Evolutionary conservation across 768 basidiomycete genomes (phyloP).

Genomic region (Coprinopsis strossmayeri): DNA sequence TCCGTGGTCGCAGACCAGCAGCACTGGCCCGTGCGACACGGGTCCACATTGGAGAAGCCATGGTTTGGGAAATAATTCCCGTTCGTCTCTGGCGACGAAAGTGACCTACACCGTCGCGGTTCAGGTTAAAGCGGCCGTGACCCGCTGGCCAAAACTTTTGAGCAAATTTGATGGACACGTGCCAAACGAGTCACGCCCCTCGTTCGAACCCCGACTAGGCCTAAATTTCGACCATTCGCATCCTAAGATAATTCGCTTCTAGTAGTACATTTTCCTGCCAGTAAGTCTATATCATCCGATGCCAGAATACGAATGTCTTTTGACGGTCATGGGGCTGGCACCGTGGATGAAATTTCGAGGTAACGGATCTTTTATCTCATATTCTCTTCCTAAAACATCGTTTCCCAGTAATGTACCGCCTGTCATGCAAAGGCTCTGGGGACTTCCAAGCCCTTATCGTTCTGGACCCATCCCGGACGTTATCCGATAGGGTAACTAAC

Average conservation of each 20-base stretch:
- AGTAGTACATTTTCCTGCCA: no score
- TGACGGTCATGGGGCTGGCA: no score
- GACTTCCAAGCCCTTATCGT: no score
- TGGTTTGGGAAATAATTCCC: not conserved
- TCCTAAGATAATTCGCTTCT: no score
- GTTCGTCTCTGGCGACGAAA: not conserved
- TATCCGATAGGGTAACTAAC: no score
- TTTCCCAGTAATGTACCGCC: not conserved
- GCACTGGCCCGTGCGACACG: constrained; percentile 1
- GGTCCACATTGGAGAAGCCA: constrained; percentile 2
- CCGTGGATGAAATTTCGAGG: no score
- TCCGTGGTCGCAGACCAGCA: not conserved
- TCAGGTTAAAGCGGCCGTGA: not conserved
- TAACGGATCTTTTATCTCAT: no score
- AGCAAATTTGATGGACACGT: not conserved
- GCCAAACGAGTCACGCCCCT: not conserved
- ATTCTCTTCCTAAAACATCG: not conserved
- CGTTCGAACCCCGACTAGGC: not conserved
- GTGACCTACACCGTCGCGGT: not conserved
- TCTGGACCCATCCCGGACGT: no score
- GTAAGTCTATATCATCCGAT: no score
- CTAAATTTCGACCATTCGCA: not conserved
- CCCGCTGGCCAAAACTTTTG: not conserved
- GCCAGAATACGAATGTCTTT: no score
- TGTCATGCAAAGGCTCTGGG: no score